Percentiles rank a stretch among this genome's conserved stretches.
Evolutionary conservation across 176 grass and related monocot genomes (phyloP).

Genomic region (Puccinellia tenuiflora): DNA sequence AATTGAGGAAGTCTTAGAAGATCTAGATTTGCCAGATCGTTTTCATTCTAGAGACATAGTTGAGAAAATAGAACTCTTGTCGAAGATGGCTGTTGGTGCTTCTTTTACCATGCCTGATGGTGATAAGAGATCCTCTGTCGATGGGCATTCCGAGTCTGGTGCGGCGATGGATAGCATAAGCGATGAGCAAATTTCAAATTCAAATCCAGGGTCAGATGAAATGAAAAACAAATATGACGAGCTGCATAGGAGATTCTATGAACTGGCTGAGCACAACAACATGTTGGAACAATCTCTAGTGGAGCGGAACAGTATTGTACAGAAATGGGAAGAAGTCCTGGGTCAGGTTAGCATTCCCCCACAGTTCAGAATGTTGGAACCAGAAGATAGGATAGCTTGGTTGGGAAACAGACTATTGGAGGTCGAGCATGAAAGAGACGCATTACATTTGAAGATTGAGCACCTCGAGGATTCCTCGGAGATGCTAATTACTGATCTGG

Average conservation of each 20-base stretch:
- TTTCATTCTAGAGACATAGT: slow-evolving; percentile 91
- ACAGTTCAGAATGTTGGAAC: slow-evolving; percentile 63
- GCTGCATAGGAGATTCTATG: slow-evolving; percentile 78
- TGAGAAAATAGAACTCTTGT: slow-evolving; percentile 87
- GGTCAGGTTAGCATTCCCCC: slow-evolving; percentile 55
- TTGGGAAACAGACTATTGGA: slow-evolving; percentile 61
- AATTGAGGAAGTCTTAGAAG: slow-evolving; percentile 97
- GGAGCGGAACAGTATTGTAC: slow-evolving; percentile 82
- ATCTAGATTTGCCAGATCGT: slow-evolving; percentile 85
- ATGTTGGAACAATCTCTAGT: slow-evolving; percentile 96
- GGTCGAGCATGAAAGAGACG: slow-evolving; percentile 68
- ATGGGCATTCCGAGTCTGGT: slow-evolving; percentile 44
- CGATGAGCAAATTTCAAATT: slow-evolving; percentile 48
- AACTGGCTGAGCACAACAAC: slow-evolving; percentile 90
- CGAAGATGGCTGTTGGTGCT: slow-evolving; percentile 59
- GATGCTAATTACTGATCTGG: slow-evolving; percentile 82
- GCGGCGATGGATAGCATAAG: slow-evolving; percentile 33
- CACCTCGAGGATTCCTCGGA: slow-evolving; percentile 93
- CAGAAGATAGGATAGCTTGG: slow-evolving; percentile 69
- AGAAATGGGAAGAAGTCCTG: slow-evolving; percentile 88
- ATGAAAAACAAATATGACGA: slow-evolving; percentile 67
- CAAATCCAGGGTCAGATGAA: slow-evolving; percentile 54
- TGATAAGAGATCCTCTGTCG: slow-evolving; percentile 39
- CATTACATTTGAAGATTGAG: slow-evolving; percentile 80
- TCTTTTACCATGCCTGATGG: slow-evolving; percentile 46